These are phyloP conservation scores for Polyplosphaeria fusca DNA, from an alignment of 495 filamentous ascomycete species.

Conservation along the genomic window DNA sequence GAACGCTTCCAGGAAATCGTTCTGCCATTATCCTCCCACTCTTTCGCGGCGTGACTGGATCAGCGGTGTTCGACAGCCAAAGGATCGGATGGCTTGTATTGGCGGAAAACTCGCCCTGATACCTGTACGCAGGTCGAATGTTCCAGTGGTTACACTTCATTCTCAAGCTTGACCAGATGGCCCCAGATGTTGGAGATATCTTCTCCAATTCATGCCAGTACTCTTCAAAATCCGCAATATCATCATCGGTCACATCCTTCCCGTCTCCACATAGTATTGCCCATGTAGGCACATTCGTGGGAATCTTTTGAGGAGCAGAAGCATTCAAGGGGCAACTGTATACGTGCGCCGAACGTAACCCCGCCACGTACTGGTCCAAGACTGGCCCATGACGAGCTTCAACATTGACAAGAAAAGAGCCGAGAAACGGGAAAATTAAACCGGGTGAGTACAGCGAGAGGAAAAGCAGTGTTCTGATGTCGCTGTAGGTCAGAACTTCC, in stretches of 20 bases:
- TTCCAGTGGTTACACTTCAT: slow-evolving; percentile 51
- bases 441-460: slow-evolving; percentile 58
- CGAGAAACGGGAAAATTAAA: slow-evolving; percentile 55
- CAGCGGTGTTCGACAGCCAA: slow-evolving; percentile 53
- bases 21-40: slow-evolving; percentile 49
- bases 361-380: slow-evolving; percentile 46
- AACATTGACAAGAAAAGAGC: slow-evolving; percentile 53
- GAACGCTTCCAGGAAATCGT: slow-evolving; percentile 50
- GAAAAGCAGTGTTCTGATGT: slow-evolving; percentile 42
- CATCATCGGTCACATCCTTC: slow-evolving; percentile 44
- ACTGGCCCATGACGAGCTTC: slow-evolving; percentile 50
- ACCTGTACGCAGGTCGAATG: slow-evolving; percentile 57
- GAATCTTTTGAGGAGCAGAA: neutral
- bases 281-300: slow-evolving; percentile 43
- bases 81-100: slow-evolving; percentile 56
- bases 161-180: slow-evolving; percentile 56
- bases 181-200: slow-evolving; percentile 53
- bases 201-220: slow-evolving; percentile 47
- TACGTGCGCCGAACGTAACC: slow-evolving; percentile 32
- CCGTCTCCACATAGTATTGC: slow-evolving; percentile 66
- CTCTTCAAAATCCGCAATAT: slow-evolving; percentile 45
- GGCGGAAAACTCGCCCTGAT: slow-evolving; percentile 46
- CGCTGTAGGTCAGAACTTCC: slow-evolving; percentile 39
- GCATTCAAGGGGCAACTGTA: slow-evolving; percentile 29
- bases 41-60: slow-evolving; percentile 55